Evolutionary conservation across 192 early-diverging fungal species (phyloP).

Genomic region (Diversispora eburnea): DNA sequence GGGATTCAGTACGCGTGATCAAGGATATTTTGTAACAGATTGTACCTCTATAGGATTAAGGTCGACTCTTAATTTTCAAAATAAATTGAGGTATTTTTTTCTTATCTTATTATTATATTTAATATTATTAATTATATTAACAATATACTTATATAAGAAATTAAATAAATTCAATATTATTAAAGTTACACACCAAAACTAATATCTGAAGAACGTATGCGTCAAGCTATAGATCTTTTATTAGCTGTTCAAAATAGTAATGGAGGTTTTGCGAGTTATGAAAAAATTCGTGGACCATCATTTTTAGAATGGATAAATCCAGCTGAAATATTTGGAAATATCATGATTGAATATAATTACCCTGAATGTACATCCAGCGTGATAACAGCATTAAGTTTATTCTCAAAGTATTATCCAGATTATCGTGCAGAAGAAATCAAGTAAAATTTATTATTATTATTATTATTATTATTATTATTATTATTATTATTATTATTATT

Average conservation of each 20-base stretch:
- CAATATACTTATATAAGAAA: not conserved
- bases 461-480: not conserved
- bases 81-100: conserved; percentile 41
- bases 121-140: not conserved
- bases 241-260: conserved; percentile 88
- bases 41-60: conserved; percentile 93
- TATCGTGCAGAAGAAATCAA: conserved; percentile 82
- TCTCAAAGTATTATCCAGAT: conserved; percentile 70
- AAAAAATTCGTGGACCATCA: conserved; percentile 72
- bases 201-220: conserved; percentile 67
- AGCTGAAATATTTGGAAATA: conserved; percentile 96
- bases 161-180: not conserved
- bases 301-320: conserved; percentile 89
- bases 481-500: conserved; percentile 22
- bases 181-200: conserved; percentile 45
- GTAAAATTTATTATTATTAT: conserved; percentile 35
- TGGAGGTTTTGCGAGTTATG: conserved; percentile 94
- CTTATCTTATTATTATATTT: not conserved
- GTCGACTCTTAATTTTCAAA: conserved; percentile 71
- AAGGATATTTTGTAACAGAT: conserved; percentile 94
- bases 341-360: conserved; percentile 97
- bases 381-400: conserved; percentile 78
- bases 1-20: conserved; percentile 92
- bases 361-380: conserved; percentile 96
- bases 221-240: conserved; percentile 86